Percentiles rank a stretch among this genome's conserved stretches.
Conservation (phyloP, 257 asterid species). For the Salvia rosmarinus region DNA sequence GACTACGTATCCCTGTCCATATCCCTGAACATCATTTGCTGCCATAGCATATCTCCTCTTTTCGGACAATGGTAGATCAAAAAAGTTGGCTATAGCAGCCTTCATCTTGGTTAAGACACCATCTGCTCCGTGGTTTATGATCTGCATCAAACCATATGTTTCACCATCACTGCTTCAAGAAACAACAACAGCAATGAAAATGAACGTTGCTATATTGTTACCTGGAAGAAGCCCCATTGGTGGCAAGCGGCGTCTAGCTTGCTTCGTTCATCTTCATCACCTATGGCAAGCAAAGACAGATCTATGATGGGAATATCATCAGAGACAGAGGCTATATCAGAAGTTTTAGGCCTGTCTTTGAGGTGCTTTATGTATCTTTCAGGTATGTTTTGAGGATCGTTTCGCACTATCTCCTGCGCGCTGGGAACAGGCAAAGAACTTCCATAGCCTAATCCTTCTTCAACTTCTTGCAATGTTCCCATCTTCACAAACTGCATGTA, state of each 20-base stretch:
- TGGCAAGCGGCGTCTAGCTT: conserved; percentile 51
- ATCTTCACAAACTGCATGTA: conserved; percentile 27
- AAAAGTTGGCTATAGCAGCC: conserved; percentile 40
- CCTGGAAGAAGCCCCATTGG: conserved; percentile 60
- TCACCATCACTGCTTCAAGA: background rate
- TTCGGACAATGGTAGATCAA: conserved; percentile 50
- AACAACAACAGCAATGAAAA: background rate
- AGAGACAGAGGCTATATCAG: conserved; percentile 25
- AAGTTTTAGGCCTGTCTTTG: conserved; percentile 42
- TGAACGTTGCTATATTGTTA: background rate
- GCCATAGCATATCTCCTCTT: conserved; percentile 55
- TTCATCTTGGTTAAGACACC: conserved; percentile 38
- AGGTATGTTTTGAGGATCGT: conserved; percentile 39
- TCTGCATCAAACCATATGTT: conserved; percentile 30
- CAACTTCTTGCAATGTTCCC: conserved; percentile 34
- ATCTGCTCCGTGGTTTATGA: conserved; percentile 49
- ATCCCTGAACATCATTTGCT: conserved; percentile 48
- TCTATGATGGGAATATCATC: conserved; percentile 47
- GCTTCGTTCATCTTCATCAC: conserved; percentile 42
- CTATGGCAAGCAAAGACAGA: conserved; percentile 41
- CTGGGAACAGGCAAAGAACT: conserved; percentile 52
- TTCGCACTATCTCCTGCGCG: conserved; percentile 53
- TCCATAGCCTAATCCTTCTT: conserved; percentile 39
- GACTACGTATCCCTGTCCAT: conserved; percentile 51
- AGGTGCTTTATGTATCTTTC: conserved; percentile 37